phyloP scores from a whole-genome alignment of 805 yeast species.

The Wickerhamomyces chambardii region DNA sequence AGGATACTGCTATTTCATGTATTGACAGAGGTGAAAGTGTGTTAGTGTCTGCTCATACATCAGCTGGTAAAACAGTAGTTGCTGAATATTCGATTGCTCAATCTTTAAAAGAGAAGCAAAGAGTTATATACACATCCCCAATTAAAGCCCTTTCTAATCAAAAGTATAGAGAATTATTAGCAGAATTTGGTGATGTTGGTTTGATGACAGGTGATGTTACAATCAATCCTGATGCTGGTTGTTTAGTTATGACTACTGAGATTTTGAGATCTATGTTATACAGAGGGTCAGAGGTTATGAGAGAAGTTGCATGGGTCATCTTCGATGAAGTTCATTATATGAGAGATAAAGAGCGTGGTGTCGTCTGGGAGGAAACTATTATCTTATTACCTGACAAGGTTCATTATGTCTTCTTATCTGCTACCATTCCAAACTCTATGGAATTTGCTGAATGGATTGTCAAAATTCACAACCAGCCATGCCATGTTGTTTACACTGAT shows the following conservation, averaged over 20 bases:
- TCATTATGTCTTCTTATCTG: constrained; percentile 86
- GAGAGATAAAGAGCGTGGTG: constrained; percentile 98
- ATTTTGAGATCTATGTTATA: constrained; percentile 94
- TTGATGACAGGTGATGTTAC: constrained; percentile 99
- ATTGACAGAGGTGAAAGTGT: constrained; percentile 93
- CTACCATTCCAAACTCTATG: constrained; percentile 97
- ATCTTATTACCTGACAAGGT: constrained; percentile 94
- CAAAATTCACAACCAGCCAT: constrained; percentile 89
- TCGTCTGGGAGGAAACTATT: constrained; percentile 99
- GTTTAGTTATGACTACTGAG: constrained; percentile 98
- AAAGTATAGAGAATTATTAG: constrained; percentile 83
- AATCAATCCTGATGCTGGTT: constrained; percentile 96
- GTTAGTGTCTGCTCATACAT: constrained; percentile 93
- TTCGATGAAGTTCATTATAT: constrained; percentile 98
- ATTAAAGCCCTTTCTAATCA: constrained; percentile 93
- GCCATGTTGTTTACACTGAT: constrained; percentile 97
- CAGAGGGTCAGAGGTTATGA: constrained; percentile 95
- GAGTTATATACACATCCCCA: constrained; percentile 94
- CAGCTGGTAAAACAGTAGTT: constrained; percentile 96
- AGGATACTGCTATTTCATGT: constrained; percentile 93
- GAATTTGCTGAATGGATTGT: constrained; percentile 99
- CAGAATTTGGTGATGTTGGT: constrained; percentile 96
- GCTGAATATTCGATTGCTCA: constrained; percentile 97
- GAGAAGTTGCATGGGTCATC: constrained; percentile 98
- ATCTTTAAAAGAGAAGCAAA: constrained; percentile 81